phyloP scores from a whole-genome alignment of 805 yeast species.

The Saccharomycopsis fibuligera region DNA sequence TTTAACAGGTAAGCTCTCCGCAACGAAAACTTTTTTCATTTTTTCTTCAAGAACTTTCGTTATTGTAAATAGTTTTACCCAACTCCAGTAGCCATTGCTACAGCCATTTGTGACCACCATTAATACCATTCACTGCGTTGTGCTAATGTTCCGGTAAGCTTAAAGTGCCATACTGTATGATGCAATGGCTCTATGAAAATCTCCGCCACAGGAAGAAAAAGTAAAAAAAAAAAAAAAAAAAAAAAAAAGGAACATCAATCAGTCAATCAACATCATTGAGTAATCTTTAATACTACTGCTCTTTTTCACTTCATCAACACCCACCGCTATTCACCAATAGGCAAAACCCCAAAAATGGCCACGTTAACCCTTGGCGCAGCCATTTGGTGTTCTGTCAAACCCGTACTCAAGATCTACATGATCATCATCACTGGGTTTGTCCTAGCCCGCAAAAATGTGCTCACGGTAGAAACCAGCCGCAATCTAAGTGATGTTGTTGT shows the following conservation, averaged over 20 bases:
- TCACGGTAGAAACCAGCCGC: constrained; percentile 56
- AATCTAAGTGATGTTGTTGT: constrained; percentile 51
- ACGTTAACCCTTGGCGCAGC: constrained; percentile 14
- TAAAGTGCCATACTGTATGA: too few relatives aligned
- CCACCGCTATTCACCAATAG: background rate
- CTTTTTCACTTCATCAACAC: background rate
- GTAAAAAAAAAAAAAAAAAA: too few relatives aligned
- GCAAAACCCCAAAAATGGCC: constrained; percentile 1
- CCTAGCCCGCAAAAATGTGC: constrained; percentile 50
- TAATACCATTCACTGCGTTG: too few relatives aligned
- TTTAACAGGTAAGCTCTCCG: too few relatives aligned
- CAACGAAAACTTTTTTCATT: too few relatives aligned
- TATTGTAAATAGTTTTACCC: too few relatives aligned
- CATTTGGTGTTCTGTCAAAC: constrained; percentile 49
- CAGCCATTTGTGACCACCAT: too few relatives aligned
- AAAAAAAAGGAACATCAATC: background rate
- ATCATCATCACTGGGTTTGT: constrained; percentile 62
- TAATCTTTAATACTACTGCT: background rate
- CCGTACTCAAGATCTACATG: constrained; percentile 68
- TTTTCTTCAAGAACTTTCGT: too few relatives aligned
- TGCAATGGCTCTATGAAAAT: too few relatives aligned
- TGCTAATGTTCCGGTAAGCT: too few relatives aligned
- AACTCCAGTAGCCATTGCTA: too few relatives aligned
- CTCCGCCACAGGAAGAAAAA: too few relatives aligned
- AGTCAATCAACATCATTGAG: background rate